phyloP scores from a whole-genome alignment of 2,329 filamentous ascomycete species.

The Aspergillus latus region DNA sequence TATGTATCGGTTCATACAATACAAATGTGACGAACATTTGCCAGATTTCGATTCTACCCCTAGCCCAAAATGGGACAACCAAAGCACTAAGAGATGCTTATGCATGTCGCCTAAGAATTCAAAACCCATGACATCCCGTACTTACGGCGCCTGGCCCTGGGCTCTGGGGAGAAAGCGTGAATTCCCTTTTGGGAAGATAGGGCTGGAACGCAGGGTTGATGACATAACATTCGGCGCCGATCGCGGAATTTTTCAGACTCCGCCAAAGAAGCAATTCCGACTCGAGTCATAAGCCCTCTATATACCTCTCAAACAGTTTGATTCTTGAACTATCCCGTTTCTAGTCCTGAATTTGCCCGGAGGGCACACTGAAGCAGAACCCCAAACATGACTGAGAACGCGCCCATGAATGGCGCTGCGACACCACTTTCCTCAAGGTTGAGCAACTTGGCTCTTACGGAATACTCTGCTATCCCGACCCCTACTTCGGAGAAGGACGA shows the following conservation, averaged over 20 bases:
- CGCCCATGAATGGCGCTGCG: conserved; percentile 28
- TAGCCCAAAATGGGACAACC: too few relatives aligned
- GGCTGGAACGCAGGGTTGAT: conserved; percentile 32
- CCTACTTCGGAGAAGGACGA: conserved; percentile 51
- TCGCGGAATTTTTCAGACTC: conserved; percentile 31
- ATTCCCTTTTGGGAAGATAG: conserved; percentile 18
- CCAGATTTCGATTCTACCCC: too few relatives aligned
- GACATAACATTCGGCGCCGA: conserved; percentile 36
- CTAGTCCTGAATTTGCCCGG: conserved; percentile 1
- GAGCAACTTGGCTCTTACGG: conserved; percentile 51
- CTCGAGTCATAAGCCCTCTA: conserved; percentile 10
- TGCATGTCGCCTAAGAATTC: too few relatives aligned
- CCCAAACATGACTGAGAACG: conserved; percentile 32
- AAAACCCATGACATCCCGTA: background rate
- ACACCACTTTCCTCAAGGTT: conserved; percentile 37
- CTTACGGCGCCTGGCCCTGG: background rate
- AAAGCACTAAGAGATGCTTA: background rate
- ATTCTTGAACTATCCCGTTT: conserved; percentile 6
- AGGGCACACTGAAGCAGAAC: background rate
- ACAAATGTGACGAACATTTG: too few relatives aligned
- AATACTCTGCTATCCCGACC: conserved; percentile 62
- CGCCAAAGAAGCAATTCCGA: conserved; percentile 29
- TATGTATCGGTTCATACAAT: background rate
- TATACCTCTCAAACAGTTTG: conserved; percentile 1
- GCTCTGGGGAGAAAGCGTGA: background rate